Percentiles rank a stretch among this genome's conserved stretches.
Conservation (phyloP, 108 stramenopile species). For the Epipyxis sp. region DNA sequence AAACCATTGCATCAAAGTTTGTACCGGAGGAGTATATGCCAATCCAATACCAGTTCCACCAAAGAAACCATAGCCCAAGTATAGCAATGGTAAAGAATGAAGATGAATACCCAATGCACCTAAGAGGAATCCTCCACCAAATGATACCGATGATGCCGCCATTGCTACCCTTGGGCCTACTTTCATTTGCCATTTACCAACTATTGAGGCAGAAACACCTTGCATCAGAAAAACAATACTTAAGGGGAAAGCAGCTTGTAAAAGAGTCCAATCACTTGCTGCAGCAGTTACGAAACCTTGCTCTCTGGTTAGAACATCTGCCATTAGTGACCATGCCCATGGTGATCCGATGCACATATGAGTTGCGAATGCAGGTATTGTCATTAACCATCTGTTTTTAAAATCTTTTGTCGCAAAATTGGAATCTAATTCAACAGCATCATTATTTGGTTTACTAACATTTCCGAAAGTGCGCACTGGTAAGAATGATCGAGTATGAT, state of each 20-base stretch:
- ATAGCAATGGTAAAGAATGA: conserved; percentile 71
- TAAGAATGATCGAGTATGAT: no score
- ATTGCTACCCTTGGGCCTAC: conserved; percentile 54
- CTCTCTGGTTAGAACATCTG: conserved; percentile 47
- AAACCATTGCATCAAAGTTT: conserved; percentile 72
- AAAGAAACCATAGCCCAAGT: conserved; percentile 67
- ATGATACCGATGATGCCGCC: conserved; percentile 52
- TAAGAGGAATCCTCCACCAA: conserved; percentile 54
- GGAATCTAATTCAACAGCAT: not conserved
- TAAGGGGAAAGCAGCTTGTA: conserved; percentile 66
- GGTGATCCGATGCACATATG: conserved; percentile 52
- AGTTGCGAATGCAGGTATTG: conserved; percentile 41
- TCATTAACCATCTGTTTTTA: conserved; percentile 52
- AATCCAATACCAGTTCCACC: conserved; percentile 74
- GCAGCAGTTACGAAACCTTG: conserved; percentile 53
- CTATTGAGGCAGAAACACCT: conserved; percentile 61
- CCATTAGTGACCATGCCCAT: conserved; percentile 58
- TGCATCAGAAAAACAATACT: conserved; percentile 64
- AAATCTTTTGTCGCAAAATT: conserved; percentile 16
- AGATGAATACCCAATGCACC: conserved; percentile 57
- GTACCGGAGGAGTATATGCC: conserved; percentile 71
- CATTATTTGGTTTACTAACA: no score
- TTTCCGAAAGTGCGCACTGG: no score
- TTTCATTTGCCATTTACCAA: conserved; percentile 65
- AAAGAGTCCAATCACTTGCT: conserved; percentile 56